Percentiles rank a stretch among this genome's conserved stretches.
These are phyloP conservation scores for Camellia oleifera DNA, from an alignment of 179 eudicot genomes.

Conservation along the genomic window DNA sequence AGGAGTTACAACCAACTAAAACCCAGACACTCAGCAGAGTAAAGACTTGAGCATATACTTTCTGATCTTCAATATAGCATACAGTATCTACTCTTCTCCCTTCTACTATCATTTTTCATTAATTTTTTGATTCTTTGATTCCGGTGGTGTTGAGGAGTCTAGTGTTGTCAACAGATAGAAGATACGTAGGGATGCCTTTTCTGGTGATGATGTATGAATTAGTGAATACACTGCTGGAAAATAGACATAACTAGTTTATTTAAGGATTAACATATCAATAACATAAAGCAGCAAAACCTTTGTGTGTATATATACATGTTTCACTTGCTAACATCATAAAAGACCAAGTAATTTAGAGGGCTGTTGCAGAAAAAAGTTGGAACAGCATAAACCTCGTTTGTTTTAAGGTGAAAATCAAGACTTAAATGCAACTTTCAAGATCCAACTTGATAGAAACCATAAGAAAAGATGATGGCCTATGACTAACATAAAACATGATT, in stretches of 20 bases:
- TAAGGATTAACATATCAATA: neutral
- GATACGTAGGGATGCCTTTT: neutral
- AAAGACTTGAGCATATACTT: neutral
- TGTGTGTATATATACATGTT: neutral
- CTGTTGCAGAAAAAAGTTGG: neutral
- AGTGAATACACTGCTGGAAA: neutral
- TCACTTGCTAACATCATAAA: neutral
- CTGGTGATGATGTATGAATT: neutral
- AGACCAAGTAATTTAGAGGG: neutral
- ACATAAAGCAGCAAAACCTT: neutral
- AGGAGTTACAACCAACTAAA: neutral
- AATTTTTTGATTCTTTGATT: neutral
- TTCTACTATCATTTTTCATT: neutral
- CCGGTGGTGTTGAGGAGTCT: neutral
- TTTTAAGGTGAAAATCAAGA: neutral
- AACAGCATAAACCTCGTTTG: neutral
- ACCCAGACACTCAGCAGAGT: neutral
- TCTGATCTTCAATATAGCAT: neutral
- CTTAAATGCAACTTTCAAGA: neutral
- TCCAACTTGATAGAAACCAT: too few species aligned
- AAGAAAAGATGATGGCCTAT: too few species aligned
- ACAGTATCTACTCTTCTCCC: neutral
- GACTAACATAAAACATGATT: too few species aligned
- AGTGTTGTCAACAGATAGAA: neutral
- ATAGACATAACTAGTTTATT: neutral